These are phyloP conservation scores for Picochlorum sp. DNA, from an alignment of 139 green algal genomes.

Conservation along the genomic window DNA sequence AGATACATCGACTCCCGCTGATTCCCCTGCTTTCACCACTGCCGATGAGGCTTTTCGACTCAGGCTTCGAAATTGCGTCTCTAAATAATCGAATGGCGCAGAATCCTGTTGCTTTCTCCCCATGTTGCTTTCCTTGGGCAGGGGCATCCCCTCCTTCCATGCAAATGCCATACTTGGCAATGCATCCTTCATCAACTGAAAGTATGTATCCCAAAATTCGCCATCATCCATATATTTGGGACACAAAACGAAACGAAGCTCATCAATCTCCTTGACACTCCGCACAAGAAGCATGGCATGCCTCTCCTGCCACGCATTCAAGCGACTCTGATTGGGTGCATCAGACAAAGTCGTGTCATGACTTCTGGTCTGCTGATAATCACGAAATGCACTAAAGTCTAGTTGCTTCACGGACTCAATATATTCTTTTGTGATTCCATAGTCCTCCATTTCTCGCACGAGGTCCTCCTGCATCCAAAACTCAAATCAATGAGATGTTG, in stretches of 20 bases:
- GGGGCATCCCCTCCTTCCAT: constrained; percentile 19
- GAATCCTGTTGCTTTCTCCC: background rate
- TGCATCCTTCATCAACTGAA: constrained; percentile 37
- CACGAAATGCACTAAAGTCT: constrained; percentile 47
- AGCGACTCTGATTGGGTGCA: background rate
- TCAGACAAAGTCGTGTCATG: background rate
- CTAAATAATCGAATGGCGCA: constrained; percentile 15
- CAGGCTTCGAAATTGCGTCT: constrained; percentile 17
- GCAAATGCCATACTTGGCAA: constrained; percentile 24
- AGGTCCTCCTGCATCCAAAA: background rate
- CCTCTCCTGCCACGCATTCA: constrained; percentile 57
- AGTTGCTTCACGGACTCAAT: constrained; percentile 41
- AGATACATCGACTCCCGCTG: constrained; percentile 14
- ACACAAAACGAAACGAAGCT: constrained; percentile 73
- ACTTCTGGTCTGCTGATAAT: background rate
- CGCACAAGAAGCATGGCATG: constrained; percentile 60
- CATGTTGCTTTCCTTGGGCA: background rate
- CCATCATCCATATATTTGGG: constrained; percentile 69
- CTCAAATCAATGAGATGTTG: background rate
- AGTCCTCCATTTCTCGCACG: constrained; percentile 10
- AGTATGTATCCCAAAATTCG: constrained; percentile 79
- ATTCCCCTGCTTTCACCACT: background rate
- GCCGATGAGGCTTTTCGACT: constrained; percentile 18
- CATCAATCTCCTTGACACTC: constrained; percentile 57
- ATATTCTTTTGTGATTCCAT: constrained; percentile 34